These are phyloP conservation scores for Fusarium redolens DNA, from an alignment of 2,329 filamentous ascomycete species.

Conservation along the genomic window DNA sequence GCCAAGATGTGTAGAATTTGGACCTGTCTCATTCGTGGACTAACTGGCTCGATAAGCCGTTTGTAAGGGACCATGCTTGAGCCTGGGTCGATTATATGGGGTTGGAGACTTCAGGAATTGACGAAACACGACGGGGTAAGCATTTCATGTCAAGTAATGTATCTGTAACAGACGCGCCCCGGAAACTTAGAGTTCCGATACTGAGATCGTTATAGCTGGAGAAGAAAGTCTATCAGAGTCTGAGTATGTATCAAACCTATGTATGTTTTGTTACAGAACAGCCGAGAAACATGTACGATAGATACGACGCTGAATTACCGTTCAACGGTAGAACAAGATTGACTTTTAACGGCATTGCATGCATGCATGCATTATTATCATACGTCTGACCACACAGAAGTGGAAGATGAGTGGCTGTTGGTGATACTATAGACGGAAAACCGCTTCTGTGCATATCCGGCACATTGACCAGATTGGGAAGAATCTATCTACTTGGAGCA, in stretches of 20 bases:
- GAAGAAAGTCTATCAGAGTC: not conserved
- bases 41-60: slow-evolving; percentile 16
- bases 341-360: not conserved
- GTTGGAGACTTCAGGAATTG: slow-evolving; percentile 25
- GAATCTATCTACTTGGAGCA: not conserved
- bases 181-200: slow-evolving; percentile 29
- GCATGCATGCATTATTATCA: not conserved
- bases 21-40: slow-evolving; percentile 37
- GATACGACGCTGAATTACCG: not conserved
- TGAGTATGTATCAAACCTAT: not conserved
- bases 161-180: slow-evolving; percentile 35
- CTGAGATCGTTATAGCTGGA: slow-evolving; percentile 19
- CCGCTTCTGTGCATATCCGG: slow-evolving; percentile 4
- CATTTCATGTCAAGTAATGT: slow-evolving; percentile 17
- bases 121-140: slow-evolving; percentile 29
- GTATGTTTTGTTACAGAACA: slow-evolving; percentile 11
- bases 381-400: not conserved
- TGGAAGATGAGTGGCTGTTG: slow-evolving; percentile 5
- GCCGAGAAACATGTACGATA: slow-evolving; percentile 3
- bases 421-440: slow-evolving; percentile 9
- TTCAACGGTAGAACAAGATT: not conserved
- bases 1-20: slow-evolving; percentile 8
- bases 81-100: slow-evolving; percentile 30
- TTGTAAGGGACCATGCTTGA: slow-evolving; percentile 20
- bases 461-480: slow-evolving; percentile 14